Evolutionary conservation across 1,284 basidiomycete genomes (phyloP), one percentile per base, ranked within the genome.

Genomic region (Blastosporella zonata): DNA sequence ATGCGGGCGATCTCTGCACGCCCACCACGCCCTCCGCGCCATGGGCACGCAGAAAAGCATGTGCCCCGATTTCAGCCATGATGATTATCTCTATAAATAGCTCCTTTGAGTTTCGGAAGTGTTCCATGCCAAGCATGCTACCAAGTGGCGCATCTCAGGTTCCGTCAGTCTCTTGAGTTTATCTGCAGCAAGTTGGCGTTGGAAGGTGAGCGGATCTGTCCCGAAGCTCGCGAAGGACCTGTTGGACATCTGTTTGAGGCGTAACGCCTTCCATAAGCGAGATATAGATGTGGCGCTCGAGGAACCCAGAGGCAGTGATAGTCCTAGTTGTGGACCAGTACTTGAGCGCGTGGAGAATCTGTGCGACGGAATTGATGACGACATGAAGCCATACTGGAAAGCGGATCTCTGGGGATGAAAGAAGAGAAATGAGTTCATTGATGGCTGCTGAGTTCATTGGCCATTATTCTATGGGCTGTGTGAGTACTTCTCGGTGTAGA

Each of bases 381-480:
- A 67, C 55, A 40, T 61, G 50, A 3, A 67, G 41, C 63, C 63
- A 67, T 13, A 52, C 10, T 0, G 62, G 62, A 7, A 66, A 54
- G 12, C 46, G 41, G 5, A 59, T 57, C 13, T 27, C 22, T 18
- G 9, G 2, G 33, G 22, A 36, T 5, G 35, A 42, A 33, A 49
- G 47, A 33, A 17, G 25, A 33, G 20, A 15, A 10, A 23, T 44
- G 28, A 49, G 31, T 22, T 43, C 47, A 2, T 38, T 37, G 8
- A 43, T 33, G 17, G 41, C 41, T 5, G n/a, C n/a, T n/a, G n/a
- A n/a, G n/a, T n/a, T n/a, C n/a, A n/a, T n/a, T n/a, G n/a, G n/a
- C n/a, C n/a, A n/a, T n/a, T n/a, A n/a, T n/a, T n/a, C n/a, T n/a
- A n/a, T n/a, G n/a, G n/a, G n/a, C n/a, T n/a, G n/a, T n/a, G n/a